phyloP scores from a whole-genome alignment of 495 filamentous ascomycete genomes.

The Chaetomium cochliodes region DNA sequence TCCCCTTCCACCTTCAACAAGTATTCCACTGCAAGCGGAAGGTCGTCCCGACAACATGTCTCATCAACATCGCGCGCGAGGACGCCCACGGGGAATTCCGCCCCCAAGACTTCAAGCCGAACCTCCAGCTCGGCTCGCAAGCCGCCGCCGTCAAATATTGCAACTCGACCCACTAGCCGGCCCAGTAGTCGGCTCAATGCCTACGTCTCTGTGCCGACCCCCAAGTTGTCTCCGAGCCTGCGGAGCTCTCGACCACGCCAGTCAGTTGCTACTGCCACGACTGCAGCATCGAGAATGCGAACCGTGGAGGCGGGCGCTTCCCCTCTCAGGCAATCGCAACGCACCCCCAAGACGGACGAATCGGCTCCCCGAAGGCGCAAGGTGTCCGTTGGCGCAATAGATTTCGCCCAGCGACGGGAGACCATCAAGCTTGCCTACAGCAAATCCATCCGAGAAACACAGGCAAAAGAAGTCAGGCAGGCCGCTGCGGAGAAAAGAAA shows the following conservation, averaged over 20 bases:
- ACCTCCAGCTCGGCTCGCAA: slow-evolving; percentile 34
- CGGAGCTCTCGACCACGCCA: slow-evolving; percentile 79
- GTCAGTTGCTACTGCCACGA: slow-evolving; percentile 71
- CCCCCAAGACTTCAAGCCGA: slow-evolving; percentile 43
- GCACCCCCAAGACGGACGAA: slow-evolving; percentile 40
- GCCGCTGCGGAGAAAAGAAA: slow-evolving; percentile 44
- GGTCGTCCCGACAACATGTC: slow-evolving; percentile 39
- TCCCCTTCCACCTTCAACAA: slow-evolving; percentile 49
- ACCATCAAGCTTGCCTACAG: slow-evolving; percentile 79
- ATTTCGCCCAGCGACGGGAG: slow-evolving; percentile 74
- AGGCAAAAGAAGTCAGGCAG: slow-evolving; percentile 56
- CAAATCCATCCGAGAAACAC: slow-evolving; percentile 67
- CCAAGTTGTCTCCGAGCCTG: slow-evolving; percentile 64
- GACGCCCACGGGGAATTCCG: slow-evolving; percentile 37
- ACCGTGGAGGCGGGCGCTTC: slow-evolving; percentile 43
- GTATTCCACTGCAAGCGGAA: slow-evolving; percentile 40
- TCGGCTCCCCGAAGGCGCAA: slow-evolving; percentile 43
- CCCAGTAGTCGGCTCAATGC: slow-evolving; percentile 50
- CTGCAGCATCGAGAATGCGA: slow-evolving; percentile 63
- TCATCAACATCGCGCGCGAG: slow-evolving; percentile 29
- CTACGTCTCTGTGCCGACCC: slow-evolving; percentile 50
- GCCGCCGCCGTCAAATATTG: slow-evolving; percentile 32
- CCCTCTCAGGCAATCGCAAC: slow-evolving; percentile 39
- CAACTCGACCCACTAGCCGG: slow-evolving; percentile 34
- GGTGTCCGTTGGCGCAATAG: slow-evolving; percentile 62